Conservation (phyloP, 805 yeast genomes). For the Komagataella phaffii region DNA sequence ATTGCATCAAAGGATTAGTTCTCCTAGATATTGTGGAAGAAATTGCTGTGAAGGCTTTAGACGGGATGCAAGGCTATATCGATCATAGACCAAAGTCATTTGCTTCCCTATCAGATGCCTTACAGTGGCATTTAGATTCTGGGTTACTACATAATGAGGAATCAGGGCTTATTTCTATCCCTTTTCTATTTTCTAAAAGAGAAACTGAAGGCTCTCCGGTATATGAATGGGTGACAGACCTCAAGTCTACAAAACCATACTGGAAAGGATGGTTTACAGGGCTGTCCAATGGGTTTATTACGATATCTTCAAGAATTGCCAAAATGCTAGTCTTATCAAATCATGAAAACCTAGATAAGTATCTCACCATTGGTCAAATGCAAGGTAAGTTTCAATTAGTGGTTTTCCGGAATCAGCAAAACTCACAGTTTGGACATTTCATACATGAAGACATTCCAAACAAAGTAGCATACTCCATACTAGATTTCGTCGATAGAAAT, state of each 20-base stretch:
- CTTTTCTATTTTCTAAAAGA: slow-evolving; percentile 34
- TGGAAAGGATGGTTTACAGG: slow-evolving; percentile 82
- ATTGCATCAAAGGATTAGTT: slow-evolving; percentile 46
- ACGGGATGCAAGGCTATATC: slow-evolving; percentile 55
- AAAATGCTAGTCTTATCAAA: slow-evolving; percentile 77
- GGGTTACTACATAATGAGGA: slow-evolving; percentile 36
- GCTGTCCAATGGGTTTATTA: slow-evolving; percentile 38
- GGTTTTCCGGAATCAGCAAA: slow-evolving; percentile 35
- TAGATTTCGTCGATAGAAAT: slow-evolving; percentile 35
- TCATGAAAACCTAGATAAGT: slow-evolving; percentile 76
- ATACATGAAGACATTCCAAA: slow-evolving; percentile 85
- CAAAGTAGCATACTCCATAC: slow-evolving; percentile 43
- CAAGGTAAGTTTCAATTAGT: slow-evolving; percentile 90
- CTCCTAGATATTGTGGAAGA: slow-evolving; percentile 93
- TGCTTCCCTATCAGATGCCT: slow-evolving; percentile 37
- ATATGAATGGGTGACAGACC: slow-evolving; percentile 51
- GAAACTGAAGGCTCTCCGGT: slow-evolving; percentile 5
- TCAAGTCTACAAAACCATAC: slow-evolving; percentile 42
- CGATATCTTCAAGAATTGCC: slow-evolving; percentile 27
- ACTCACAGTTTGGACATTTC: slow-evolving; percentile 61
- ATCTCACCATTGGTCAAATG: slow-evolving; percentile 91
- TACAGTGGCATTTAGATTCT: slow-evolving; percentile 69
- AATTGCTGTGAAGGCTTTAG: slow-evolving; percentile 62
- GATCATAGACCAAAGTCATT: slow-evolving; percentile 53
- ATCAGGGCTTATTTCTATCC: slow-evolving; percentile 72